Evolutionary conservation across 2,329 filamentous ascomycete genomes (phyloP).

Genomic region (Hirsutella minnesotensis): DNA sequence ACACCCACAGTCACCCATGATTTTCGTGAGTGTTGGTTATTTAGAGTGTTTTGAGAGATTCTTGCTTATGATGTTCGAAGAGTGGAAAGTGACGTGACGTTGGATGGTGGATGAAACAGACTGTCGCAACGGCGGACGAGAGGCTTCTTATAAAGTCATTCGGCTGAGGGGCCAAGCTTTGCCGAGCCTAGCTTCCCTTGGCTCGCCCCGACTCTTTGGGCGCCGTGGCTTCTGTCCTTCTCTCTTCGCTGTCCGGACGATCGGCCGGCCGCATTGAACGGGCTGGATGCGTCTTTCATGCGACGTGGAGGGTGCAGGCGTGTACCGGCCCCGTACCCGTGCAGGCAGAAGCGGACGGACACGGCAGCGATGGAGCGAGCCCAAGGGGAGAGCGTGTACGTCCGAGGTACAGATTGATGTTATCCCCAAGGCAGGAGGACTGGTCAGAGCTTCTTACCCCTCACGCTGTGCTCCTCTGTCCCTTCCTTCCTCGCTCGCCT

Average conservation of each 20-base stretch:
- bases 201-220: too few relatives aligned
- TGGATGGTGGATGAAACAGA: too few relatives aligned
- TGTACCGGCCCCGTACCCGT: neutral
- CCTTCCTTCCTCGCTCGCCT: too few relatives aligned
- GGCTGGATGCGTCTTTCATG: neutral
- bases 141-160: too few relatives aligned
- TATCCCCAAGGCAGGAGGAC: neutral
- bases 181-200: too few relatives aligned
- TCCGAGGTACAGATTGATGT: neutral
- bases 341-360: neutral
- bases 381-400: neutral
- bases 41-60: neutral
- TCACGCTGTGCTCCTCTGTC: neutral
- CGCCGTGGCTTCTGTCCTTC: constrained; percentile 3
- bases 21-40: constrained; percentile 9
- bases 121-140: too few relatives aligned
- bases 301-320: neutral
- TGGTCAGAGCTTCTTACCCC: neutral
- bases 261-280: too few relatives aligned
- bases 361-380: neutral
- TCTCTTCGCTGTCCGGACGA: too few relatives aligned
- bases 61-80: constrained; percentile 1
- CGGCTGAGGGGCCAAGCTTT: too few relatives aligned
- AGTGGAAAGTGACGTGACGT: neutral
- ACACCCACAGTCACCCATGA: constrained; percentile 31